Percentiles rank a stretch among this genome's conserved stretches.
Conservation (phyloP, 441 rosid species). For the Mallotus japonicus region DNA sequence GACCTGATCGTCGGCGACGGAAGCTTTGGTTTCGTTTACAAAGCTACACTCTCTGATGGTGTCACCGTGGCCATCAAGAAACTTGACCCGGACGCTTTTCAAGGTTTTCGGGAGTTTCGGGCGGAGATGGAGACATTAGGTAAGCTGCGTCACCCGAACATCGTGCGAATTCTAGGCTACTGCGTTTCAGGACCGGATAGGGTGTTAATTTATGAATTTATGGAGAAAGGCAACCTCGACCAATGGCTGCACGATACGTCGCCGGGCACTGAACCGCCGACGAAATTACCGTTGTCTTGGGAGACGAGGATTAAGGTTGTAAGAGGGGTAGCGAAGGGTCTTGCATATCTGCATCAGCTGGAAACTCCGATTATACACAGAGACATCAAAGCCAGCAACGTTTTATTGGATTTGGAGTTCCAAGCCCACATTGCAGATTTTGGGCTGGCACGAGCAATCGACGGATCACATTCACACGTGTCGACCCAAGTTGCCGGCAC, state of each 20-base stretch:
- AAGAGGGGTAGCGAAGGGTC: constrained; percentile 64
- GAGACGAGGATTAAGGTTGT: constrained; percentile 46
- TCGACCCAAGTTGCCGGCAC: constrained; percentile 93
- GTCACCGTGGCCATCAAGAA: constrained; percentile 72
- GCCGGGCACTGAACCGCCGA: constrained; percentile 4
- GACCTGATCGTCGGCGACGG: constrained; percentile 82
- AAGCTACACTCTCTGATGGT: constrained; percentile 54
- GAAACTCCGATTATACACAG: constrained; percentile 77
- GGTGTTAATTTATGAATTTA: constrained; percentile 67
- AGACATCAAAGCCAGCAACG: constrained; percentile 81
- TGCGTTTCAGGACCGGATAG: constrained; percentile 64
- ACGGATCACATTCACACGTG: constrained; percentile 55
- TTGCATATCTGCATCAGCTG: constrained; percentile 66
- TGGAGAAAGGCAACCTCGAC: constrained; percentile 74
- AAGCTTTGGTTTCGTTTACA: constrained; percentile 80
- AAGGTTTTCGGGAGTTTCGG: constrained; percentile 79
- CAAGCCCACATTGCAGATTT: constrained; percentile 78
- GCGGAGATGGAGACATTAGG: constrained; percentile 90
- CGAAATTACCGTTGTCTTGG: constrained; percentile 46
- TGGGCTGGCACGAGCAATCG: constrained; percentile 65
- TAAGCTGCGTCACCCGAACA: constrained; percentile 54
- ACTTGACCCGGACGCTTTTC: constrained; percentile 74
- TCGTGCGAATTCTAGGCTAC: constrained; percentile 75
- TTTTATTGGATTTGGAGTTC: constrained; percentile 51
- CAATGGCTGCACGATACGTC: constrained; percentile 64